Evolutionary conservation across 495 filamentous ascomycete genomes (phyloP), one percentile per base, ranked within the genome.

Genomic region (Clohesyomyces aquaticus): DNA sequence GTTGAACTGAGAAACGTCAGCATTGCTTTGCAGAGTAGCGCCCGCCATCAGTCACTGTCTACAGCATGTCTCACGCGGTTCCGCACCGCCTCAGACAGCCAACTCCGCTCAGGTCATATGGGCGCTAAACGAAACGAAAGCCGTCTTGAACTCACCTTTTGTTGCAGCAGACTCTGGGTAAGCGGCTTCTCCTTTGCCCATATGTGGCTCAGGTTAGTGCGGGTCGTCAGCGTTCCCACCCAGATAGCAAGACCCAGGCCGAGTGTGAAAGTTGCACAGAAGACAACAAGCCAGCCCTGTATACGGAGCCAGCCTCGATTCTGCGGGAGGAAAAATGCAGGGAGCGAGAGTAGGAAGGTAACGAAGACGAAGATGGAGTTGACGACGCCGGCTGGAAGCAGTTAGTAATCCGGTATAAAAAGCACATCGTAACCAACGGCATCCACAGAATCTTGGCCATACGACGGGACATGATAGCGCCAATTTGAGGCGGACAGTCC

Each of bases 321-420:
- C 46, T 57, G 56, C 3, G 71, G 71, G 12, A 78, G 60, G 21
- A 74, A 66, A 42, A 79, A 48, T 11, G 71, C 75, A 3, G 76
- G 76, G 6, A 79, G 45, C 11, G 75, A 75, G 35, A 77, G 55
- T 14, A 76, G 42, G 73, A 79, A 78, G 23, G 76, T 83, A 49
- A 85, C 75, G 59, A 91, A 80, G 56, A 86, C 82, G 62, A 91
- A 74, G 68, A 85, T 77, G 18, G 85, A 79, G 69, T 91, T 90
- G 54, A 80, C 83, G 49, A 90, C 82, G 4, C 83, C 85, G 16
- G 83, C 88, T 85, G 60, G 41, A 43, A 49, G 64, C 25, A 51
- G 61, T 65, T 53, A 65, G 66, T 58, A 35, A 9, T 53, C 26
- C 14, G 29, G 19, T 54, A 26, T 43, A 29, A 41, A 25, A n/a